Evolutionary conservation across 257 asterid genomes (phyloP).

Genomic region (Solanum paucissectum): DNA sequence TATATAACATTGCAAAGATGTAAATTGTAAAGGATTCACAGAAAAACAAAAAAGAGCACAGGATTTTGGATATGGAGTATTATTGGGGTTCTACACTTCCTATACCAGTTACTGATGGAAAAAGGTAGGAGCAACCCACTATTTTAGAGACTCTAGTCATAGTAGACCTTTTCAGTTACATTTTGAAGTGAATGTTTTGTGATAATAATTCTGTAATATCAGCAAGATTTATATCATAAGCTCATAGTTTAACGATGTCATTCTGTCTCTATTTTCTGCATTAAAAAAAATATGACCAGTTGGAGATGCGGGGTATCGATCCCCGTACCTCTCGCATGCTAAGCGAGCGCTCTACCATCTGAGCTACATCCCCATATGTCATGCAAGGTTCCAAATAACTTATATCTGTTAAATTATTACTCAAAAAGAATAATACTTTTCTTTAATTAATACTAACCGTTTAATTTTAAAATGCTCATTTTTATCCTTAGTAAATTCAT

Average conservation of each 20-base stretch:
- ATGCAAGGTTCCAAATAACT: fast-evolving
- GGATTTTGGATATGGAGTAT: neutral
- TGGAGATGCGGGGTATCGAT: constrained; percentile 48
- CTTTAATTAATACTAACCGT: too few relatives aligned
- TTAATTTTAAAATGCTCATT: neutral
- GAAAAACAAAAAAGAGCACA: neutral
- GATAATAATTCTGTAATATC: neutral
- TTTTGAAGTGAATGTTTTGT: neutral
- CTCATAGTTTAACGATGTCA: neutral
- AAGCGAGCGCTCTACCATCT: constrained; percentile 49
- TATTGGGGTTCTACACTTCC: neutral
- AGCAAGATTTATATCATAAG: neutral
- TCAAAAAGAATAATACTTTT: too few relatives aligned
- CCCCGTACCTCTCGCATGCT: constrained; percentile 33
- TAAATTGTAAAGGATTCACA: neutral
- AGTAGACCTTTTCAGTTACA: neutral
- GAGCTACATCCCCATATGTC: constrained; percentile 41
- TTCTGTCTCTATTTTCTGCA: neutral
- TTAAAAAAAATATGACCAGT: neutral
- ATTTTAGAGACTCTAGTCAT: neutral
- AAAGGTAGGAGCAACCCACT: neutral
- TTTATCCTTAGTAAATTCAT: neutral
- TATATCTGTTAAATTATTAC: too few relatives aligned
- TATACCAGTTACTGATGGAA: neutral
- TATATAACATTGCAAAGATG: neutral